phyloP scores from a whole-genome alignment of 345 rosid species.

The Bruguiera parviflora region DNA sequence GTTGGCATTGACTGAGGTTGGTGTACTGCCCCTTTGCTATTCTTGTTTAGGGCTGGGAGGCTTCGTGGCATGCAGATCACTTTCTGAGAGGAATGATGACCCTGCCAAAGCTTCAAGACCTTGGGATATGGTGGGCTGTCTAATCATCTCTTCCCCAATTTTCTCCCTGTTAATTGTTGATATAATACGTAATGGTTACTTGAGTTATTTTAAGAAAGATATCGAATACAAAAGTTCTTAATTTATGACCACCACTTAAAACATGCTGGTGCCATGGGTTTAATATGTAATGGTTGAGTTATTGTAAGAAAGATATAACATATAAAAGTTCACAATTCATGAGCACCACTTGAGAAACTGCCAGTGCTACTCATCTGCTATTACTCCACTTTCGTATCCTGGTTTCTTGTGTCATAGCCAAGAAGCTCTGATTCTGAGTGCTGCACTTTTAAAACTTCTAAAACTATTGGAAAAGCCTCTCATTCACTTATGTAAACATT shows the following conservation, averaged over 20 bases:
- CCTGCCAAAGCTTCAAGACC: conserved; percentile 97
- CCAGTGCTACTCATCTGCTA: neutral
- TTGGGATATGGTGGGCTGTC: conserved; percentile 71
- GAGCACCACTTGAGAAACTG: too few species aligned
- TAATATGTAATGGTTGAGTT: too few species aligned
- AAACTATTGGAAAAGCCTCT: neutral
- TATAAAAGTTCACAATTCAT: too few species aligned
- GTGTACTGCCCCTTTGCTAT: conserved; percentile 14
- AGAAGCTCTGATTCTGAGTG: neutral
- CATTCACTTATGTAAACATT: neutral
- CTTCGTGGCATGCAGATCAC: conserved; percentile 87
- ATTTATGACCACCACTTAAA: too few species aligned
- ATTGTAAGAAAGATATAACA: too few species aligned
- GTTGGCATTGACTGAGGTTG: conserved; percentile 6
- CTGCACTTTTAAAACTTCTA: neutral
- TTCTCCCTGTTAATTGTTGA: too few species aligned
- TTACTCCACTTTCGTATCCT: neutral
- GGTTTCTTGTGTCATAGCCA: neutral
- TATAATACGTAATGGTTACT: too few species aligned
- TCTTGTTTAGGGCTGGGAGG: conserved; percentile 61
- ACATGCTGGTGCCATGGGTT: neutral
- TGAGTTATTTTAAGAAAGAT: too few species aligned
- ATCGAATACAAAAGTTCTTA: too few species aligned
- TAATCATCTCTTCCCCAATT: too few species aligned
- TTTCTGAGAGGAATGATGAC: conserved; percentile 79